Conservation (phyloP, 441 rosid species). For the Populus hybrid region DNA sequence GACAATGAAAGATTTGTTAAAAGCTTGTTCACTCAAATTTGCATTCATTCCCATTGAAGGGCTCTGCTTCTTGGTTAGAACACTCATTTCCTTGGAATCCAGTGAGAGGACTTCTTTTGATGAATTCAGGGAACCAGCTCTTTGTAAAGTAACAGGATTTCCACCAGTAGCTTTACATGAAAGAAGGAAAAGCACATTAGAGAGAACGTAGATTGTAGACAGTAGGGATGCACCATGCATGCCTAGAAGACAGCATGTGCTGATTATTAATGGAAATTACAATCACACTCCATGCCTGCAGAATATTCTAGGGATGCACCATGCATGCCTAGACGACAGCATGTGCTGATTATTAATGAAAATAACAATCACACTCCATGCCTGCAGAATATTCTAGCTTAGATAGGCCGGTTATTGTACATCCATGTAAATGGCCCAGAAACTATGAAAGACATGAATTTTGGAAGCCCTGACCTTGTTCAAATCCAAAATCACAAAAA, state of each 20-base stretch:
- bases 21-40: constrained; percentile 44
- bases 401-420: not conserved
- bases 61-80: constrained; percentile 36
- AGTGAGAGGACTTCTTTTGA: constrained; percentile 34
- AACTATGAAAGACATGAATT: not conserved
- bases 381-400: not conserved
- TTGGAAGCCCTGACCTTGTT: not conserved
- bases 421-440: not conserved
- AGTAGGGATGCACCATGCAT: not conserved
- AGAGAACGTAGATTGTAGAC: not conserved
- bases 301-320: not conserved
- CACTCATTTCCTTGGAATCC: constrained; percentile 35
- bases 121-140: constrained; percentile 38
- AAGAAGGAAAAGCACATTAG: constrained; percentile 27
- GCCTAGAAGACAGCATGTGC: not conserved
- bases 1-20: constrained; percentile 31
- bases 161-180: constrained; percentile 61
- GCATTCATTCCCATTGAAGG: constrained; percentile 21
- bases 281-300: not conserved
- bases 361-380: not conserved
- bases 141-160: constrained; percentile 45
- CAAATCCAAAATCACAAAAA: not conserved
- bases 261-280: not conserved
- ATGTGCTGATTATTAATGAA: not conserved
- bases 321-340: not conserved